These are phyloP conservation scores for Musa troglodytarum DNA, from an alignment of 176 grass and related monocot species.

Conservation along the genomic window DNA sequence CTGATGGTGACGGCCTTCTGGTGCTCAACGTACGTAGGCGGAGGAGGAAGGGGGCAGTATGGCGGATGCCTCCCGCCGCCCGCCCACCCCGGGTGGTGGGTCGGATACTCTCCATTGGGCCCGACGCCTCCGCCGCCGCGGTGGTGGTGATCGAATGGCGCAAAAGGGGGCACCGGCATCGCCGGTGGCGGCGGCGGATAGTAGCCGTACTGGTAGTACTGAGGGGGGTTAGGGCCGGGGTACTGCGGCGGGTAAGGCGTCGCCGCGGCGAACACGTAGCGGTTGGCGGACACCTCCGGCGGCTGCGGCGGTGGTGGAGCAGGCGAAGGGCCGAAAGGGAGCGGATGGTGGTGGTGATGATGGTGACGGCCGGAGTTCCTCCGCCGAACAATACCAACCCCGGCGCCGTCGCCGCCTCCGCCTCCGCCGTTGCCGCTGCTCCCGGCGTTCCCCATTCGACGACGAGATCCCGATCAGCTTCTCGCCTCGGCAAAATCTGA, in stretches of 20 bases:
- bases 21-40: slow-evolving; percentile 77
- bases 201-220: slow-evolving; percentile 66
- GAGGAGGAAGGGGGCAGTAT: slow-evolving; percentile 34
- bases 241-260: slow-evolving; percentile 75
- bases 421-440: not conserved
- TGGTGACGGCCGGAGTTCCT: slow-evolving; percentile 44
- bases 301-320: slow-evolving; percentile 18
- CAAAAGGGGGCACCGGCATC: slow-evolving; percentile 54
- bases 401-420: not conserved
- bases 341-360: slow-evolving; percentile 33
- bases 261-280: slow-evolving; percentile 91
- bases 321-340: slow-evolving; percentile 22
- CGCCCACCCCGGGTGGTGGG: slow-evolving; percentile 49
- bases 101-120: slow-evolving; percentile 30
- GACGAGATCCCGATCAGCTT: not conserved
- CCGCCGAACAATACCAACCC: slow-evolving; percentile 35
- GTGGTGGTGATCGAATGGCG: slow-evolving; percentile 77
- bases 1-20: slow-evolving; percentile 89
- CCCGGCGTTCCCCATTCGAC: not conserved
- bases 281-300: slow-evolving; percentile 36
- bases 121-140: slow-evolving; percentile 13
- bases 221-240: slow-evolving; percentile 60
- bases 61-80: slow-evolving; percentile 28
- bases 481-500: not conserved
- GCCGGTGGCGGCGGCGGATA: slow-evolving; percentile 51